A percentile compares a stretch with the other conserved stretches of the same genome.
Evolutionary conservation across 1,284 basidiomycete genomes (phyloP).

Genomic region (Apiotrichum porosum): DNA sequence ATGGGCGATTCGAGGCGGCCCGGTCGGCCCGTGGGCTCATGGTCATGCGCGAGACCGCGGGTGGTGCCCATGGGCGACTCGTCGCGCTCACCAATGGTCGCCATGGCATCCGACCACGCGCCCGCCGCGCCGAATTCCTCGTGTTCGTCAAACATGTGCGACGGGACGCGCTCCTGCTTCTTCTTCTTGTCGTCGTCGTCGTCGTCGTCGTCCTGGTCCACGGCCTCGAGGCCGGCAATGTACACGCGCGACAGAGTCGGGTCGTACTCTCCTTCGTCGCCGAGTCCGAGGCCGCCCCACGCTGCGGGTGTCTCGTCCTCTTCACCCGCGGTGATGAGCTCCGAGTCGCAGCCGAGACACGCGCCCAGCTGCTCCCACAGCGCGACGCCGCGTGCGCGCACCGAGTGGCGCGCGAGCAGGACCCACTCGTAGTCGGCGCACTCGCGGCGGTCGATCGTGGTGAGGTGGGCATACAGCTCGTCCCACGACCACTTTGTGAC

Average conservation of each 20-base stretch:
- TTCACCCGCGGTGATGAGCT: conserved; percentile 43
- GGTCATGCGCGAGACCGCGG: neutral
- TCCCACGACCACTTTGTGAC: conserved; percentile 44
- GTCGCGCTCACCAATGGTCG: conserved; percentile 31
- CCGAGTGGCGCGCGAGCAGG: conserved; percentile 34
- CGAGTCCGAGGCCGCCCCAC: conserved; percentile 41
- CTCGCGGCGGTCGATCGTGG: conserved; percentile 26
- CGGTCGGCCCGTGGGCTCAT: neutral
- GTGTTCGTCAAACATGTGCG: conserved; percentile 30
- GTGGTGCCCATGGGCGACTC: neutral
- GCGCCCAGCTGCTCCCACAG: conserved; percentile 46
- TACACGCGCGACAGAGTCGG: conserved; percentile 32
- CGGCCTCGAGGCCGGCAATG: conserved; percentile 38
- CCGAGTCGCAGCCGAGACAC: conserved; percentile 45
- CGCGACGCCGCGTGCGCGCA: conserved; percentile 33
- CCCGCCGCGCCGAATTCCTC: conserved; percentile 14
- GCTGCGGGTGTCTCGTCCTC: conserved; percentile 37
- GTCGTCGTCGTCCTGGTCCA: conserved; percentile 22
- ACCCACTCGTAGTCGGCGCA: conserved; percentile 46
- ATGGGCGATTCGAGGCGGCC: neutral
- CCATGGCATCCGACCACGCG: conserved; percentile 22
- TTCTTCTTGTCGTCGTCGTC: neutral
- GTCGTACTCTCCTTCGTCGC: conserved; percentile 37
- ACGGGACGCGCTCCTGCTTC: conserved; percentile 10
- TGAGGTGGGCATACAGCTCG: conserved; percentile 42